A percentile compares a stretch with the other conserved stretches of the same genome.
phyloP scores from a whole-genome alignment of 495 filamentous ascomycete genomes.

The Elasticomyces elasticus region DNA sequence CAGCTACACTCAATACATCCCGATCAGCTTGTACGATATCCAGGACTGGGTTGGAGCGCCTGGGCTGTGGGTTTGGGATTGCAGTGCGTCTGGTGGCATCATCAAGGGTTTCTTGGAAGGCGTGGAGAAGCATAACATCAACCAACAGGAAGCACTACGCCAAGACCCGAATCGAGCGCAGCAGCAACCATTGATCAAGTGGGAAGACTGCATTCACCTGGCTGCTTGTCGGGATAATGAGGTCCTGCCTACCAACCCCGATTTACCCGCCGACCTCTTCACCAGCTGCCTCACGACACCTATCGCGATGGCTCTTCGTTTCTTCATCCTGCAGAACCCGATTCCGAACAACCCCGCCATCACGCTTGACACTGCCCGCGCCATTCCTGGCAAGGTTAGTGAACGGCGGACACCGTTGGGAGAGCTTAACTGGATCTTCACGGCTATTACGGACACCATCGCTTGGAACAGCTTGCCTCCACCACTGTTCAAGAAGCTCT shows the following conservation, averaged over 20 bases:
- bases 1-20: slow-evolving; percentile 97
- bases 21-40: slow-evolving; percentile 88
- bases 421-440: slow-evolving; percentile 99
- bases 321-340: slow-evolving; percentile 88
- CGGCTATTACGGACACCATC: slow-evolving; percentile 96
- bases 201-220: slow-evolving; percentile 76
- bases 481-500: slow-evolving; percentile 88
- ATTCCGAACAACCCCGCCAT: slow-evolving; percentile 52
- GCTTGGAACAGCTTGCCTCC: slow-evolving; percentile 91
- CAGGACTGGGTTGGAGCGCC: slow-evolving; percentile 94
- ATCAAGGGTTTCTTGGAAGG: slow-evolving; percentile 89
- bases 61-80: slow-evolving; percentile 94
- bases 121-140: slow-evolving; percentile 83
- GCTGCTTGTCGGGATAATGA: slow-evolving; percentile 84
- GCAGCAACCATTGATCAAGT: slow-evolving; percentile 44
- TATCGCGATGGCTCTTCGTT: slow-evolving; percentile 91
- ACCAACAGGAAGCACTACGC: slow-evolving; percentile 60
- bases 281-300: slow-evolving; percentile 93
- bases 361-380: slow-evolving; percentile 68
- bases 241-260: slow-evolving; percentile 91
- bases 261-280: slow-evolving; percentile 90
- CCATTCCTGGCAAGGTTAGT: slow-evolving; percentile 72
- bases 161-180: slow-evolving; percentile 61
- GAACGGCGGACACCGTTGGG: slow-evolving; percentile 92
- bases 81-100: slow-evolving; percentile 91